Percentiles rank a stretch among this genome's conserved stretches.
These are phyloP conservation scores for Urochloa ruziziensis DNA, from an alignment of 176 grass and related monocot genomes.

Conservation along the genomic window DNA sequence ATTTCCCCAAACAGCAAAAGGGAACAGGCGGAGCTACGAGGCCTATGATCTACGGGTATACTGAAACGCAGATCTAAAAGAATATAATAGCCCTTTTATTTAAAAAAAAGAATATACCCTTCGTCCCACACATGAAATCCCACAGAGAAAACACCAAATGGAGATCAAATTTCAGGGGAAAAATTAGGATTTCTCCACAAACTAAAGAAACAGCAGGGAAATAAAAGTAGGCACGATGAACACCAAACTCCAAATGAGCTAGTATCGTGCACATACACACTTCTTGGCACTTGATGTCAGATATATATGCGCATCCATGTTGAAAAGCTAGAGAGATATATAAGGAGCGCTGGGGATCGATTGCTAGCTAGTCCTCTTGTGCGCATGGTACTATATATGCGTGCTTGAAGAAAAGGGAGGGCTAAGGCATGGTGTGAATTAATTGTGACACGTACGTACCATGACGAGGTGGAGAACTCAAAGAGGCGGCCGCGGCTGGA, in stretches of 20 bases:
- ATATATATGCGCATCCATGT: neutral
- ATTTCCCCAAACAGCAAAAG: constrained; percentile 25
- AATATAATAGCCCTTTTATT: too few relatives aligned
- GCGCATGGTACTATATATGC: neutral
- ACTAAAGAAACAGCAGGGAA: neutral
- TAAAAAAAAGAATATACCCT: too few relatives aligned
- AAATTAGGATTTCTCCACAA: neutral
- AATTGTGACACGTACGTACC: constrained; percentile 38
- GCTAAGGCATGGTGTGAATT: too few relatives aligned
- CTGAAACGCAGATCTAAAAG: neutral
- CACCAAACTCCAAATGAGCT: neutral
- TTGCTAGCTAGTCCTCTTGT: neutral
- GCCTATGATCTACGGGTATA: neutral
- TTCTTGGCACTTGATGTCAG: neutral
- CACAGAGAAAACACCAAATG: neutral
- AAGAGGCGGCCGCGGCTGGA: constrained; percentile 85
- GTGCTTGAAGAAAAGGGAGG: neutral
- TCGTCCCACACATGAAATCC: neutral
- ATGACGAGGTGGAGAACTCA: constrained; percentile 84
- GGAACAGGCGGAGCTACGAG: neutral
- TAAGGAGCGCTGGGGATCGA: neutral
- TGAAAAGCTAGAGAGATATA: neutral
- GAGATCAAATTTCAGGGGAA: neutral
- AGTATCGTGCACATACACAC: neutral
- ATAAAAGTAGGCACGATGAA: neutral